Percentiles rank a stretch among this genome's conserved stretches.
These are phyloP conservation scores for Nannochloropsis oceanica DNA, from an alignment of 108 stramenopile species.

Conservation along the genomic window DNA sequence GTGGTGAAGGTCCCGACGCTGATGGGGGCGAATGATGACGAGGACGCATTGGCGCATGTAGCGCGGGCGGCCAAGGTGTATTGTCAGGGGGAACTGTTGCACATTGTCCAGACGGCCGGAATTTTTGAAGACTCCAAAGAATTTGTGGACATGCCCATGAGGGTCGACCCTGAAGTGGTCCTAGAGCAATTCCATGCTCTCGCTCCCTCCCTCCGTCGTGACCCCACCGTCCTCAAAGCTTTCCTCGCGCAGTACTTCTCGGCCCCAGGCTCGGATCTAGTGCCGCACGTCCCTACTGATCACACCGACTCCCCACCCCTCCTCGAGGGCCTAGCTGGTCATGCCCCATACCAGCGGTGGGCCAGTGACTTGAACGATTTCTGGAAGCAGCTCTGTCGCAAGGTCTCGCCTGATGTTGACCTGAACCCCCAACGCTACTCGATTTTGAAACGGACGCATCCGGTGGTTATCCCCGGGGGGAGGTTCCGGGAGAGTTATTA, in stretches of 20 bases:
- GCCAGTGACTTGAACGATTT: conserved; percentile 6
- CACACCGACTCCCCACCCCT: not conserved
- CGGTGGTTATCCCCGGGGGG: conserved; percentile 22
- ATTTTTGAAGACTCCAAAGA: conserved; percentile 27
- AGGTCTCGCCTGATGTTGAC: not conserved
- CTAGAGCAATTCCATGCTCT: not conserved
- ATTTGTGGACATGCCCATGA: conserved; percentile 32
- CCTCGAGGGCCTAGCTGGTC: not conserved
- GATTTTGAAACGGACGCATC: conserved; percentile 10
- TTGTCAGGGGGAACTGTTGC: conserved; percentile 20
- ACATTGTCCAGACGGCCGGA: conserved; percentile 16
- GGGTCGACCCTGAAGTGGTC: not conserved
- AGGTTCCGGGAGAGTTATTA: conserved; percentile 44
- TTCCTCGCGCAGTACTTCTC: conserved; percentile 15
- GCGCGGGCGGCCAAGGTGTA: conserved; percentile 15
- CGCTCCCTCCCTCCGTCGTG: not conserved
- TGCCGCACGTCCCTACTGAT: conserved; percentile 1
- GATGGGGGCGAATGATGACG: not conserved
- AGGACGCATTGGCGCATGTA: not conserved
- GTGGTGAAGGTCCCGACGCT: not conserved
- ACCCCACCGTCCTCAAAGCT: not conserved
- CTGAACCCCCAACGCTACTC: conserved; percentile 17
- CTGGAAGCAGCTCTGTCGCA: conserved; percentile 8
- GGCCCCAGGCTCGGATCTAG: conserved; percentile 18
- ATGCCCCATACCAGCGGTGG: conserved; percentile 1